Evolutionary conservation across 441 rosid genomes (phyloP), one percentile per base, ranked within the genome.

Genomic region (Dalechampia spathulata): DNA sequence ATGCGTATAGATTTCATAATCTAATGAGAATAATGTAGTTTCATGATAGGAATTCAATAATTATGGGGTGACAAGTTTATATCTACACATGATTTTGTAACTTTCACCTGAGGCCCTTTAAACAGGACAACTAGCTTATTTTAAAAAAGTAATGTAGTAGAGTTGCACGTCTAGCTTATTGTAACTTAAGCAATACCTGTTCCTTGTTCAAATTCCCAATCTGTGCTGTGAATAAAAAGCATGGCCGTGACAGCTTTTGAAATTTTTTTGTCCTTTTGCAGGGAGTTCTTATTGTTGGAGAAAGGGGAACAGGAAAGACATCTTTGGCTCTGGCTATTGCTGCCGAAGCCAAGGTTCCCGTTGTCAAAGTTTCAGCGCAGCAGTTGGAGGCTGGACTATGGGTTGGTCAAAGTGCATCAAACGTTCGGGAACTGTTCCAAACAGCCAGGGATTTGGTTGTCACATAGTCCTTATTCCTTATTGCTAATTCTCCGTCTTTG

Each of bases 351-450:
- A 79, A 74, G 73, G 96, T 92, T 48, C 98, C 98, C 28, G 95
- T 92, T 72, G 98, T 92, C 52, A 78, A 83, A 43, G 79, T 92
- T 61, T 72, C 77, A 70, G 96, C 98, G 49, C 89, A 92, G 69
- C 91, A 92, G 72, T 73, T 92, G 80, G 98, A 92, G 80, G 96
- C 94, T 70, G 98, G 98, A 40, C 72, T 84, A 34, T 92, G 96
- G 98, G 96, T 92, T 75, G 98, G 98, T 56, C 98, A 92, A 75
- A 83, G 98, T 75, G 98, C 98, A 50, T 86, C 98, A 9, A 92
- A 92, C 76, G 88, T 88, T 71, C 82, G 98, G 72, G 98, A 92
- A 75, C 82, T 92, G 74, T 92, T 92, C 78, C 96, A 88, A 73
- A 83, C 98, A 55, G 98, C 98, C 40, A 85, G 98, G 73, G 96